Evolutionary conservation across 1,139 yeast species (phyloP), one percentile per base, ranked within the genome.

Genomic region (Taiozyma sp.): DNA sequence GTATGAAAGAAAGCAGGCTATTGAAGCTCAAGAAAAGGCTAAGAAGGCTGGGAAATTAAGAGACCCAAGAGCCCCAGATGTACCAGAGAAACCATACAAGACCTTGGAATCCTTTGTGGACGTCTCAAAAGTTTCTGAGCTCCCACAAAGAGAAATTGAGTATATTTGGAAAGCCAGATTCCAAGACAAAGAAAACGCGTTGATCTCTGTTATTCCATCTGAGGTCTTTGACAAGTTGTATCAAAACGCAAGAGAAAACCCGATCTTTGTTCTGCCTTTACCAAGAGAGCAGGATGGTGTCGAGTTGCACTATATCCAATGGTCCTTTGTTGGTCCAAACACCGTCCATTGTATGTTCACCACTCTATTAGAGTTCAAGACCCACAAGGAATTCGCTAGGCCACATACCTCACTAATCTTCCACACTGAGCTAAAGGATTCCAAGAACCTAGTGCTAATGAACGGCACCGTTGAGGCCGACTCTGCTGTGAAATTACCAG

Each of bases 341-440:
- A 92, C 98, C 6, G 76, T 90, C 4, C 97, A 95, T 70, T 89
- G 96, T 67, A 79, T 95, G 80, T 74, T 95, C 61, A 95, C 99
- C 2, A 84, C 97, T 0, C 77, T 95, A 56, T 95, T 96, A 1
- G 99, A 95, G 69, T 95, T 83, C 70, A 92, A 93, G 68, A 78
- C 91, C 41, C 97, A 93, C 65, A 83, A 82, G 55, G 98, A 92
- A 64, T 95, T 77, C 69, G 96, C 99, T 13, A 84, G 89, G 63
- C 99, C 99, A 1, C 99, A 95, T 67, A 91, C 98, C 1, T 88
- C 96, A 0, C 73, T 93, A 57, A 82, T 84, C 68, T 87, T 93
- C 76, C 98, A 93, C 70, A 82, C 84, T 50, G 97, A 95, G 51
- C 71, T 93, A 50, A 73, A 76, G 7, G 74, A 78, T 0, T 76